Evolutionary conservation across 345 rosid genomes (phyloP).

Genomic region (Abelmoschus esculentus): DNA sequence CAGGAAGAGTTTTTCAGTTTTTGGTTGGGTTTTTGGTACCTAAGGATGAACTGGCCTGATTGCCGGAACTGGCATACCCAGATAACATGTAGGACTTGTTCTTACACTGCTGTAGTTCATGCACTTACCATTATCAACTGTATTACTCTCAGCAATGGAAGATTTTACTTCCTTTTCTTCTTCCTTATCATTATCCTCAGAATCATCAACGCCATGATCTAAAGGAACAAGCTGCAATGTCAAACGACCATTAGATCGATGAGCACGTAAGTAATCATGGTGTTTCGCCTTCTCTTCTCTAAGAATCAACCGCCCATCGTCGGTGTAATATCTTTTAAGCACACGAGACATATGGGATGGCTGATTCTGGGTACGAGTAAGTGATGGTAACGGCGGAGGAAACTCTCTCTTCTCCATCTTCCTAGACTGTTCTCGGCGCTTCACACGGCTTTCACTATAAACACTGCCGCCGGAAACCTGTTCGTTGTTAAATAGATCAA

Average conservation of each 20-base stretch:
- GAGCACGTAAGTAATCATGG: conserved; percentile 59
- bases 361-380: conserved; percentile 47
- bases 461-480: conserved; percentile 10
- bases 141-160: conserved; percentile 2
- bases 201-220: background rate
- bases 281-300: conserved; percentile 53
- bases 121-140: background rate
- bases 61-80: background rate
- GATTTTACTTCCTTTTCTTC: background rate
- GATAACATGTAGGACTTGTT: conserved; percentile 22
- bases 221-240: conserved; percentile 49
- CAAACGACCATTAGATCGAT: conserved; percentile 62
- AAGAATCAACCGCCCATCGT: conserved; percentile 61
- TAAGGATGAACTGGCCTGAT: conserved; percentile 32
- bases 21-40: background rate
- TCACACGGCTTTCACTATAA: background rate
- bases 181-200: background rate
- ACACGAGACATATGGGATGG: conserved; percentile 47
- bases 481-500: conserved; percentile 33
- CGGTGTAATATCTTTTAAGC: conserved; percentile 44
- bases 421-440: background rate
- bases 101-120: conserved; percentile 21
- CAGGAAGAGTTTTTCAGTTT: background rate
- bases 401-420: conserved; percentile 32
- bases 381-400: conserved; percentile 65